phyloP scores from a whole-genome alignment of 768 basidiomycete species.

The Dentipellis sp. region DNA sequence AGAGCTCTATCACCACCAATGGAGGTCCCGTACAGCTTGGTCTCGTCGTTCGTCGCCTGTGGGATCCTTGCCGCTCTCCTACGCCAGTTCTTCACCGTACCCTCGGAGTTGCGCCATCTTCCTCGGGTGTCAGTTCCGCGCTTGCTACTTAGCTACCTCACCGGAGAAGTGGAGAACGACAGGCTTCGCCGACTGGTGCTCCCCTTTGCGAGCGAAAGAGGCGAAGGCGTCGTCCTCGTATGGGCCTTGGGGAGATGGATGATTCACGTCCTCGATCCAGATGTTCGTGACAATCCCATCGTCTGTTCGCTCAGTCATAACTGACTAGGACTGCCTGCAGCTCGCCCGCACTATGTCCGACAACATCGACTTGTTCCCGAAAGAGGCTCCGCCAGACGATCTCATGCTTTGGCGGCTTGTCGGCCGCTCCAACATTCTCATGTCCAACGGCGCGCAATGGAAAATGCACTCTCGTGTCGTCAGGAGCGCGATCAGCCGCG shows the following conservation, averaged over 20 bases:
- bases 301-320: no score
- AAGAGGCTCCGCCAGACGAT: slow-evolving; percentile 4
- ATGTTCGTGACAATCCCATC: neutral
- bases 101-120: neutral
- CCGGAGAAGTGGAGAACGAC: neutral
- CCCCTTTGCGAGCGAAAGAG: slow-evolving; percentile 4
- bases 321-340: neutral
- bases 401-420: slow-evolving; percentile 5
- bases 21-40: neutral
- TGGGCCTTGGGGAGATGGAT: slow-evolving; percentile 8
- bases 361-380: neutral
- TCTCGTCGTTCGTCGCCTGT: neutral
- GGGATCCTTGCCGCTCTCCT: neutral
- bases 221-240: slow-evolving; percentile 2
- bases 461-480: slow-evolving; percentile 4
- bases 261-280: slow-evolving; percentile 4
- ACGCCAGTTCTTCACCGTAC: neutral
- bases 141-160: neutral
- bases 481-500: neutral
- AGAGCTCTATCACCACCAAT: no score
- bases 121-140: neutral
- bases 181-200: slow-evolving; percentile 5
- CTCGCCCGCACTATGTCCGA: neutral
- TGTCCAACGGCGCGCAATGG: slow-evolving; percentile 8
- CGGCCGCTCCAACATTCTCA: slow-evolving; percentile 4